Evolutionary conservation across 225 moss, liverwort and hornwort species (phyloP), one percentile per base, ranked within the genome.

Genomic region (Climacium dendroides): DNA sequence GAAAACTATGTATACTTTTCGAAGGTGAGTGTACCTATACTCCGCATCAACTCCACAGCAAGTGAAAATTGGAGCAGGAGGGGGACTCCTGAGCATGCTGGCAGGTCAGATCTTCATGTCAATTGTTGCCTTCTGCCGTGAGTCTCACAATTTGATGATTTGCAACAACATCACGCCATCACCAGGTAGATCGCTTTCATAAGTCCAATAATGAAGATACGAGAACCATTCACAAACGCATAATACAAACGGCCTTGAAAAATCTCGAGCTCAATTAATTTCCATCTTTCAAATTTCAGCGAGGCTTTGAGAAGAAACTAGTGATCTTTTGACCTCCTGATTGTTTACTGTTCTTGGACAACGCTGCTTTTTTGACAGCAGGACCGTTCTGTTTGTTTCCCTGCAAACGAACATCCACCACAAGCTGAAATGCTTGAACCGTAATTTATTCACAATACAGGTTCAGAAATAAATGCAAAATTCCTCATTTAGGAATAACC

Each of bases 231-330:
- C 29, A 65, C 72, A 60, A 29, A 29, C 10, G 82, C 81, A 64
- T 26, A 11, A 43, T 28, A 15, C 25, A 19, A 20, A 34, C 63
- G 54, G 75, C 63, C 65, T 74, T 43, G 84, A 54, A 52, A 50
- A 62, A 62, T 54, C 32, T 83, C 67, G 74, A 74, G 74, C 57
- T 83, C 72, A 48, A 57, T 86, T 22, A 50, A 50, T 57, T 81
- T 47, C 25, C 25, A 78, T 48, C 63, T 22, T 57, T 55, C 76
- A 12, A 57, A 78, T 75, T 65, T 93, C 85, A 93, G 87, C 93
- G 93, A 88, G 89, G 89, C 81, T 85, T 90, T 47, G 91, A 23
- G 83, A 93, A 93, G 86, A 81, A 93, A 87, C 89, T 90, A 14
- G 93, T 91, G 45, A 93, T 93, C 85, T 91, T 91, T 75, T 50